Evolutionary conservation across 768 basidiomycete species (phyloP), one percentile per base, ranked within the genome.

Genomic region (Cytidiella melzeri): DNA sequence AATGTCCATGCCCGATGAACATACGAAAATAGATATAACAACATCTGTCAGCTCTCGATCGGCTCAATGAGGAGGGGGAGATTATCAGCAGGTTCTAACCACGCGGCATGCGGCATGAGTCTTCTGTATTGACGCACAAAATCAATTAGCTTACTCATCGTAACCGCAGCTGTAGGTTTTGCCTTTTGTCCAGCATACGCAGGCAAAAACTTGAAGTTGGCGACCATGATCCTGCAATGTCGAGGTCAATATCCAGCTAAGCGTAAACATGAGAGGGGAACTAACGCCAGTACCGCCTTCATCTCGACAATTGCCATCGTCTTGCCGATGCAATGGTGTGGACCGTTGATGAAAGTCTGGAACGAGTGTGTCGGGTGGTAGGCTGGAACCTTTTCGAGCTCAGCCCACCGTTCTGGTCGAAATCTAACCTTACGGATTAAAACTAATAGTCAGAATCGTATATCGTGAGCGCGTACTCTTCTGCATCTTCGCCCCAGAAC

Each of bases 401-500:
- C 30, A 34, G 30, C 30, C 30, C 30, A 34, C 30, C 30, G 30
- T 34, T 34, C 30, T 7, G 30, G 30, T 15, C 30, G 30, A 34
- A 34, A 34, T 15, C 30, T 34, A 15, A 7, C 7, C 7, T 7
- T 34, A 7, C 30, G 30, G 15, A 34, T 34, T 7, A 15, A 7
- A 34, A 34, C 15, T 34, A 7, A 15, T 34, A 34, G 30, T 34
- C 9, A 7, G 15, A 15, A 34, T 7, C 15, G 30, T 34, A 7
- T 34, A 7, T 15, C 9, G 30, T 7, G 15, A 34, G 15, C 9
- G 9, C 30, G 30, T 34, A 66, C 44, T 53, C 44, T 25, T 63
- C 50, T 1, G 66, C 66, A 30, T 68, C 65, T 15, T 59, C 52
- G 4, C 64, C 64, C 67, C 66, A 68, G 15, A 65, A 34, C 30